Conservation (phyloP, 441 rosid species). For the Gossypium gossypioides region DNA sequence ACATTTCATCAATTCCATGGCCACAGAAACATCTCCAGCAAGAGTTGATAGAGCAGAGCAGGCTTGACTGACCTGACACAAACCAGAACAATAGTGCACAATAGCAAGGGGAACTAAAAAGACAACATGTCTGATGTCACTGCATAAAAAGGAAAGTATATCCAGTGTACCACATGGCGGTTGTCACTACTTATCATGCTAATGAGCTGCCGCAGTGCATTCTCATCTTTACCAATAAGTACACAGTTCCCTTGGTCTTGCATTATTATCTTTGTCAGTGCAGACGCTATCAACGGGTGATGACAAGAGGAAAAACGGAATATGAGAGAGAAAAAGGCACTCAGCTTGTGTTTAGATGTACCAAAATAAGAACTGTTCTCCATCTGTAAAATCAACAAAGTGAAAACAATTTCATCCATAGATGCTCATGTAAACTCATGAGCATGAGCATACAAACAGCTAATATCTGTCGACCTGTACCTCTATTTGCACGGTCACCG, state of each 20-base stretch:
- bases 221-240: constrained; percentile 90
- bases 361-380: constrained; percentile 89
- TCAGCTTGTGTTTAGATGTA: constrained; percentile 80
- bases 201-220: constrained; percentile 92
- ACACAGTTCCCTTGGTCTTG: constrained; percentile 83
- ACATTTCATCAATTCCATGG: constrained; percentile 87
- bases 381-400: constrained; percentile 39
- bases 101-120: constrained; percentile 13
- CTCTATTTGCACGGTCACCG: constrained; percentile 81
- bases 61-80: constrained; percentile 81
- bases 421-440: not conserved
- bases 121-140: constrained; percentile 3
- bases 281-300: constrained; percentile 91
- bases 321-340: constrained; percentile 93
- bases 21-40: constrained; percentile 78
- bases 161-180: constrained; percentile 67
- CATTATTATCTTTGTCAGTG: constrained; percentile 87
- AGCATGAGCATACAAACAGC: constrained; percentile 8
- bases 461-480: constrained; percentile 25
- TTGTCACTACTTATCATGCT: constrained; percentile 96
- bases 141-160: constrained; percentile 11
- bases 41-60: constrained; percentile 85
- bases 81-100: constrained; percentile 19
- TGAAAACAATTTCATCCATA: constrained; percentile 6
- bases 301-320: constrained; percentile 95